Conservation (phyloP, 352 stramenopile genomes). For the Phytophthora citrophthora region DNA sequence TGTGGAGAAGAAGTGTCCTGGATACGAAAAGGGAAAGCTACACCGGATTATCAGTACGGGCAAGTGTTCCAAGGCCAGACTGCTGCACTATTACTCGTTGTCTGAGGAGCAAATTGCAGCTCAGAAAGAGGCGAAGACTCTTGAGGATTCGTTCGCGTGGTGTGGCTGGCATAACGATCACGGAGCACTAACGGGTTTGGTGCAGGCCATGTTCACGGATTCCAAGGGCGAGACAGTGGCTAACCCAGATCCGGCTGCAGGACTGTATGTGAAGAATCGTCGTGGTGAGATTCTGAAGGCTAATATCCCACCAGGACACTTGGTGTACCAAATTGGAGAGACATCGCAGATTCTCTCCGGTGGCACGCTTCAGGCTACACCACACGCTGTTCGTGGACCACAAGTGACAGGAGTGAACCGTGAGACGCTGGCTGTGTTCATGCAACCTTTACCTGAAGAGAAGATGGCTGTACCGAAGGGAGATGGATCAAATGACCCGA, state of each 20-base stretch:
- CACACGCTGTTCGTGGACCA: slow-evolving; percentile 89
- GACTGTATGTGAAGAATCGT: slow-evolving; percentile 95
- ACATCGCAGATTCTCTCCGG: slow-evolving; percentile 95
- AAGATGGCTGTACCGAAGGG: slow-evolving; percentile 74
- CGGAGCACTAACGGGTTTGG: slow-evolving; percentile 94
- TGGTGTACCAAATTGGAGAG: slow-evolving; percentile 97
- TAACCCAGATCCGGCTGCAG: slow-evolving; percentile 82
- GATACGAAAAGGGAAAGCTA: slow-evolving; percentile 88
- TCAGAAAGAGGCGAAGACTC: slow-evolving; percentile 47
- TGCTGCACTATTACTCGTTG: slow-evolving; percentile 97
- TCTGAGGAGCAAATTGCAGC: slow-evolving; percentile 60
- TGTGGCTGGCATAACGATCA: slow-evolving; percentile 98
- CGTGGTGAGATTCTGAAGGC: slow-evolving; percentile 90
- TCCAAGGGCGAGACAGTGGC: slow-evolving; percentile 58
- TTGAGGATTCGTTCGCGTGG: slow-evolving; percentile 93
- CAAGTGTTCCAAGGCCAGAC: slow-evolving; percentile 90
- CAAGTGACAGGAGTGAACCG: slow-evolving; percentile 81
- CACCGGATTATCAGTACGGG: slow-evolving; percentile 88
- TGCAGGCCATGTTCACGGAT: slow-evolving; percentile 93
- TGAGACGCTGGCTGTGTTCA: slow-evolving; percentile 97
- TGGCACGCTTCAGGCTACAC: slow-evolving; percentile 91
- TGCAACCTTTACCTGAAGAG: slow-evolving; percentile 93
- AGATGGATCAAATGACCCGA: slow-evolving; percentile 30
- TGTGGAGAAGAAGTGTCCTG: slow-evolving; percentile 69
- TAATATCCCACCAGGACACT: slow-evolving; percentile 81